Evolutionary conservation across 257 asterid genomes (phyloP), one percentile per base, ranked within the genome.

Genomic region (Schizonepeta tenuifolia): DNA sequence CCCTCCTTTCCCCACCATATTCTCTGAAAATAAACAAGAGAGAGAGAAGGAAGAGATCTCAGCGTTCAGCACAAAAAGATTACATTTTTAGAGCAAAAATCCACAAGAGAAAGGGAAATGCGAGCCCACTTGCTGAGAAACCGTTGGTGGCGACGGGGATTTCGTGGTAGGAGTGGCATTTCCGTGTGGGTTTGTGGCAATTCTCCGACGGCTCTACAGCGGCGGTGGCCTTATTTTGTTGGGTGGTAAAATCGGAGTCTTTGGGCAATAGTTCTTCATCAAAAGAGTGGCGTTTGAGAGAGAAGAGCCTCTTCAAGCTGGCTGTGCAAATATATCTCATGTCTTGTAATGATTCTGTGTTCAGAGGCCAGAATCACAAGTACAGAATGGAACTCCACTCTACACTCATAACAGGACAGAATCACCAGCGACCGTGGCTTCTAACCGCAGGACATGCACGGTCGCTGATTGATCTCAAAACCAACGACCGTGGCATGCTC

Each of bases 1-100:
- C 11, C 99, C 99, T 73, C 99, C 99, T 84, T 75, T 87, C 15
- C 99, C 99, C 2, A 87, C 99, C 88, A 94, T 74, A 59, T 91
- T 88, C 10, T 85, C 97, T 91, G 87, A 26, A 18, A 20, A n/a
- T 49, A 59, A 3, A 7, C 41, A 4, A 61, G 18, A 40, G 46
- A 41, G 14, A 41, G 33, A 17, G 49, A 41, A 38, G 17, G 18
- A 10, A 20, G 4, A 21, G 49, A 22, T 15, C 47, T 33, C 56
- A 53, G 36, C 43, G 12, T 18, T 43, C 22, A 41, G 9, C 4
- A 2, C 1, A 35, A 14, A 60, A 67, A 61, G 56, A 65, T 24
- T 1, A 1, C 28, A 64, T 65, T 59, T 79, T 67, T 78, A 0
- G 17, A 33, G 2, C 1, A 8, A 51, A 36, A 54, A 22, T 41